Percentiles rank a stretch among this genome's conserved stretches.
Conservation (phyloP, 1,284 basidiomycete species). For the Singerocomus inundabilis region DNA sequence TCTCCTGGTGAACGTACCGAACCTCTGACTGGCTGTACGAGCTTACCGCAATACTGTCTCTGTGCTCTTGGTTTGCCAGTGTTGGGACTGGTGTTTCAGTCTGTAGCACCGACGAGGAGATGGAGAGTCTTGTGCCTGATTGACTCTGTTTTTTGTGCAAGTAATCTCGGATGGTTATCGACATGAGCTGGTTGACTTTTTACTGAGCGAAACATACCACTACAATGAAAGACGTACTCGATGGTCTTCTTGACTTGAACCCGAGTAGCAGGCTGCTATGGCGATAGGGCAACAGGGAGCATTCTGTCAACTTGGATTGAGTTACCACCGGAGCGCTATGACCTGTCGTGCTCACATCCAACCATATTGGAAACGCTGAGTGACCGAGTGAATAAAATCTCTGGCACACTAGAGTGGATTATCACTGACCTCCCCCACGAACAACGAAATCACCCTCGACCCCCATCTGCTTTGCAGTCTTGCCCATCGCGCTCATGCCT, state of each 20-base stretch:
- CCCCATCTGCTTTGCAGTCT: constrained; percentile 67
- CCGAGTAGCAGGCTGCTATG: constrained; percentile 77
- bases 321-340: neutral
- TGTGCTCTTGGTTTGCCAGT: constrained; percentile 31
- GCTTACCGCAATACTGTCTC: constrained; percentile 35
- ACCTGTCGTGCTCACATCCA: constrained; percentile 51
- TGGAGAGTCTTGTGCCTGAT: constrained; percentile 23
- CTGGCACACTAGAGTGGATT: neutral
- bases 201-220: constrained; percentile 1
- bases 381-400: constrained; percentile 10
- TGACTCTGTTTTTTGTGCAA: constrained; percentile 56
- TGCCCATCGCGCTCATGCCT: constrained; percentile 78
- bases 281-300: constrained; percentile 80
- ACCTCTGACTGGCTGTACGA: constrained; percentile 29
- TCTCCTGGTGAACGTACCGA: constrained; percentile 35
- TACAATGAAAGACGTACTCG: constrained; percentile 44
- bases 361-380: constrained; percentile 78
- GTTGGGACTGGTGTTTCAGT: constrained; percentile 35
- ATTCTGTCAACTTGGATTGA: constrained; percentile 46
- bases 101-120: constrained; percentile 28
- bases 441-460: constrained; percentile 61
- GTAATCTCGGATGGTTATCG: constrained; percentile 66
- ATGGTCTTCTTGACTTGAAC: constrained; percentile 77
- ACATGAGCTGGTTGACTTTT: constrained; percentile 51
- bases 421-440: constrained; percentile 68